Conservation (phyloP, 2,329 filamentous ascomycete species). For the Sarocladium kiliense region DNA sequence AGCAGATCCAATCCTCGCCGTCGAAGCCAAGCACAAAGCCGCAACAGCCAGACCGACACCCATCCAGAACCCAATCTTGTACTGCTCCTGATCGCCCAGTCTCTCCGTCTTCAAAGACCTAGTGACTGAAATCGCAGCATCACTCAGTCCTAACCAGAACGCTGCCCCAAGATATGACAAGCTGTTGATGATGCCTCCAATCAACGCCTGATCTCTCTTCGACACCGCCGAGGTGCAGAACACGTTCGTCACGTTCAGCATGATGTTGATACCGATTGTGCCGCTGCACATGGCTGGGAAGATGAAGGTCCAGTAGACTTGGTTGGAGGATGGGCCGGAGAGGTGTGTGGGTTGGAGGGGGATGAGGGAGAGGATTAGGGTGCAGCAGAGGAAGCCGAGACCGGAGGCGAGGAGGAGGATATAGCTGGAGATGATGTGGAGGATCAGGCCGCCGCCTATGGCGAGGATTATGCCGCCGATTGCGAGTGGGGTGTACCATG, state of each 20-base stretch:
- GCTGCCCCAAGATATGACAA: constrained; percentile 55
- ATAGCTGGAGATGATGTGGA: constrained; percentile 56
- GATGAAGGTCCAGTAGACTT: constrained; percentile 52
- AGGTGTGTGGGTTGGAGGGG: not conserved
- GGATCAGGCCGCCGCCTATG: constrained; percentile 51
- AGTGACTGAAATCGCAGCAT: constrained; percentile 42
- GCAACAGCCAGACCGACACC: constrained; percentile 41
- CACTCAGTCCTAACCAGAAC: constrained; percentile 53
- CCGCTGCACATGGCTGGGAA: constrained; percentile 52
- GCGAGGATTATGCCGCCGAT: constrained; percentile 62
- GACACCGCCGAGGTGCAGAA: constrained; percentile 58
- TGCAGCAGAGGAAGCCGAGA: not conserved
- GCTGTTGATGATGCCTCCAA: constrained; percentile 55
- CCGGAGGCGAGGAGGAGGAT: constrained; percentile 31
- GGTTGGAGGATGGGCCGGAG: not conserved
- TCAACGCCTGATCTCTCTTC: constrained; percentile 50
- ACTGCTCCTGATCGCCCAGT: constrained; percentile 35
- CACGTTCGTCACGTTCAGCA: constrained; percentile 56
- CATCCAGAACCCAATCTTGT: constrained; percentile 54
- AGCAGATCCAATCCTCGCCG: constrained; percentile 11
- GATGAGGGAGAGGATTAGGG: constrained; percentile 2
- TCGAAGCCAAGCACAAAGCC: constrained; percentile 35
- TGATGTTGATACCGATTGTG: constrained; percentile 57
- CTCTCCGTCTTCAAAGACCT: constrained; percentile 12
- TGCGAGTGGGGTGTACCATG: constrained; percentile 65